Evolutionary conservation across 2,329 filamentous ascomycete species (phyloP), one percentile per base, ranked within the genome.

Genomic region (Fusarium humuli): DNA sequence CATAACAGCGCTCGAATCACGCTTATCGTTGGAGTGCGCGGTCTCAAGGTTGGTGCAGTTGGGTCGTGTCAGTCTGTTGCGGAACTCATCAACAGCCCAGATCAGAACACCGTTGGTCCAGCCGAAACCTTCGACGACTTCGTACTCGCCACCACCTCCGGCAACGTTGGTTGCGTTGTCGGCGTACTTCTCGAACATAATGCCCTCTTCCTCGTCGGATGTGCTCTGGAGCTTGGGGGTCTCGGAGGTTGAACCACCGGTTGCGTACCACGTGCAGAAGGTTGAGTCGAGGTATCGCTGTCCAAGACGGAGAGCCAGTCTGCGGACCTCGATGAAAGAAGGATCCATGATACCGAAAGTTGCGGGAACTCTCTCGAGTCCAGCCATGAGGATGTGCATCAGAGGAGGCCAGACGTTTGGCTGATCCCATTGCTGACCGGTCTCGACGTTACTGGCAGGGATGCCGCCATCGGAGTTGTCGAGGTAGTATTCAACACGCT

Each of bases 181-280:
- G 14, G 81, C 82, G 75, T 92, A 92, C 82, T 92, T 92, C 77
- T 92, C 90, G 75, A 92, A 92, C 82, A 92, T 91, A 76, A 87
- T 87, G 23, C 90, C 90, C 10, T 79, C 78, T 22, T 82, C 79
- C 9, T 80, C 72, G 2, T 81, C 73, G 0, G 78, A 73, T 1
- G 86, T 76, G 2, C 86, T 86, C 18, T 78, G 76, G 57, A 90
- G 81, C 76, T 82, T 85, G 30, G 85, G 85, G 44, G 81, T 84
- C 67, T 82, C 78, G 13, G 81, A 81, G 0, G 89, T 91, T 4
- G 85, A 83, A 6, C 90, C 90, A 23, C 90, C 90, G 0, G 90
- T 92, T 8, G 87, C 87, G 61, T 85, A 88, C 90, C 90, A 92
- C 1, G 90, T 91, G 81, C 90, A 92, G 75, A 91, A 92, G 1